phyloP scores from a whole-genome alignment of 768 basidiomycete species.

The Brasilioporus rufonigricans region DNA sequence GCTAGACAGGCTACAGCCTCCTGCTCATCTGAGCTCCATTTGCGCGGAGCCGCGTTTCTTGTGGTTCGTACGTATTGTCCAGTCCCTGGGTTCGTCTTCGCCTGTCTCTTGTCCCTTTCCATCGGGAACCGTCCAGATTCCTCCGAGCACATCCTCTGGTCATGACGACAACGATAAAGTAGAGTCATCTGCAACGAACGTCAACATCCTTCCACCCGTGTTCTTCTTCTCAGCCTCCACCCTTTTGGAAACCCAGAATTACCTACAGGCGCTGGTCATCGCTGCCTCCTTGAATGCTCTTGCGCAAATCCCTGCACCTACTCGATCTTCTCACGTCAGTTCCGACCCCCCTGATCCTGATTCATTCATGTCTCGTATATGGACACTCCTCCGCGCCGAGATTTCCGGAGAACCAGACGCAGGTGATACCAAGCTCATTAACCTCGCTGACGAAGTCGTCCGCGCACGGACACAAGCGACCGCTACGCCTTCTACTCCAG shows the following conservation, averaged over 20 bases:
- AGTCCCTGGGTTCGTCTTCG: conserved; percentile 42
- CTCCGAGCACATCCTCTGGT: neutral
- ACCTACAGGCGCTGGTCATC: conserved; percentile 68
- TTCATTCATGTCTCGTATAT: conserved; percentile 58
- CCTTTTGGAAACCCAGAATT: conserved; percentile 62
- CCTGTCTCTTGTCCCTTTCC: conserved; percentile 38
- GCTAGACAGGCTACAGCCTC: conserved; percentile 12
- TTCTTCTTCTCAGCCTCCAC: conserved; percentile 58
- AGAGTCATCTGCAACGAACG: neutral
- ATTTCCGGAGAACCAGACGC: conserved; percentile 38
- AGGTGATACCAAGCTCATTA: conserved; percentile 52
- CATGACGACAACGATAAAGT: neutral
- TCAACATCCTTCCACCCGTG: conserved; percentile 61
- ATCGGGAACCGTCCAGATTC: conserved; percentile 12
- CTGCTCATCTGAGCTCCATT: conserved; percentile 9
- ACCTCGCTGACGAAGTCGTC: conserved; percentile 74
- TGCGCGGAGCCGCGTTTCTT: conserved; percentile 18
- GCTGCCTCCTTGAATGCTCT: conserved; percentile 59
- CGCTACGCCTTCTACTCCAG: neutral
- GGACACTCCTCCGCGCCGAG: conserved; percentile 61
- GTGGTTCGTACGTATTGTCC: conserved; percentile 51
- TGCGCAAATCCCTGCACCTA: conserved; percentile 38
- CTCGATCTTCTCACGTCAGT: conserved; percentile 5
- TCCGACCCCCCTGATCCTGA: conserved; percentile 9
- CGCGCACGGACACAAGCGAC: conserved; percentile 41